Evolutionary conservation across 139 green algal genomes (phyloP).

Genomic region (Chlorella sp.): DNA sequence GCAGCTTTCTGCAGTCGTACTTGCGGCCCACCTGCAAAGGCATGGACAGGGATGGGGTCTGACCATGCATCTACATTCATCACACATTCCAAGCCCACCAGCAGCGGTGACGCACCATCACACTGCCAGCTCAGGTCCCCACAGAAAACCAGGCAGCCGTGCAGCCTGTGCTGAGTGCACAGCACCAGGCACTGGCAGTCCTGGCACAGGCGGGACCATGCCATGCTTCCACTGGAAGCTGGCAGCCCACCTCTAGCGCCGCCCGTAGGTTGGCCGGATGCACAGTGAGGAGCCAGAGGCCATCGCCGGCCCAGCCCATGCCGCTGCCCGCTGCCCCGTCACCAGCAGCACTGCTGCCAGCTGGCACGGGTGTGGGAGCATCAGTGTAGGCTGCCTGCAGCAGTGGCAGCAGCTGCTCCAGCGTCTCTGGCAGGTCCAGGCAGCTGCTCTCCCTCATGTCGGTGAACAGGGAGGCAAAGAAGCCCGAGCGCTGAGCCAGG

Average conservation of each 20-base stretch:
- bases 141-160: not conserved
- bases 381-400: not conserved
- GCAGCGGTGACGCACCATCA: too few species aligned
- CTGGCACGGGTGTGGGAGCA: not conserved
- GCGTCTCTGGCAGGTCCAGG: not conserved
- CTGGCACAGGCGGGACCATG: too few species aligned
- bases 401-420: not conserved
- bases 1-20: not conserved
- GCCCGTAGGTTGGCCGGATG: not conserved
- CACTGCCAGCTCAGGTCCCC: too few species aligned
- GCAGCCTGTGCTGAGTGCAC: not conserved
- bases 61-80: too few species aligned
- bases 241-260: not conserved
- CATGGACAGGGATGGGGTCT: too few species aligned
- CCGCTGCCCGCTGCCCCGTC: not conserved
- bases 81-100: too few species aligned
- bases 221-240: too few species aligned
- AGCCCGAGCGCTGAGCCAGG: not conserved
- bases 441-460: not conserved
- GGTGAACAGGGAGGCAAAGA: not conserved
- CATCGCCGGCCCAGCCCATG: too few species aligned
- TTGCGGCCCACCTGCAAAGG: not conserved
- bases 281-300: not conserved
- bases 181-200: too few species aligned
- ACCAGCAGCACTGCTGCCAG: not conserved